phyloP scores from a whole-genome alignment of 306 rosid species.

The Quercus rubra region DNA sequence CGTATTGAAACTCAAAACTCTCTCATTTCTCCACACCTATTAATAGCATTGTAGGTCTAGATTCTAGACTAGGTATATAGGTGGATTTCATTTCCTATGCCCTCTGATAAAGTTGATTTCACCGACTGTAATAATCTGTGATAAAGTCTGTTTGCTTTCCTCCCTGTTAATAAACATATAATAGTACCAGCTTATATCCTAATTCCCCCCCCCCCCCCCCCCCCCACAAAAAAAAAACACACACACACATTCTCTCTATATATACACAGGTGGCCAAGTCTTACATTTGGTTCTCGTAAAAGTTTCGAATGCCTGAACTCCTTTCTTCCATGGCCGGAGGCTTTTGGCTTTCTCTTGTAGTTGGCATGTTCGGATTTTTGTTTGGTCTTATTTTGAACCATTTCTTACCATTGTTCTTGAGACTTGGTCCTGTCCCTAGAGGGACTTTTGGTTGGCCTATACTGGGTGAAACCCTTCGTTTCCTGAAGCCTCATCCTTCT shows the following conservation, averaged over 20 bases:
- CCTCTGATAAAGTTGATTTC: slow-evolving; percentile 10
- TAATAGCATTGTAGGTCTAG: no score
- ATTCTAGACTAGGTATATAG: background rate
- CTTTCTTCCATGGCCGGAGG: slow-evolving; percentile 24
- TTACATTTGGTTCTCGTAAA: background rate
- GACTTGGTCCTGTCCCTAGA: slow-evolving; percentile 13
- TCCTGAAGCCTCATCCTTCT: slow-evolving; percentile 38
- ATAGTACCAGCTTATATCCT: background rate
- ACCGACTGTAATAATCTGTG: slow-evolving; percentile 2
- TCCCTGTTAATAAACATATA: background rate
- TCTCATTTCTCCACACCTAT: no score
- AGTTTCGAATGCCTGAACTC: background rate
- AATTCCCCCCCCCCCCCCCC: no score
- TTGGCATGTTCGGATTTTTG: background rate
- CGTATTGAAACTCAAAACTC: no score
- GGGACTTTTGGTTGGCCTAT: slow-evolving; percentile 40
- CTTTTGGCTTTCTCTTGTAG: slow-evolving; percentile 13
- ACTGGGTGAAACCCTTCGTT: slow-evolving; percentile 31
- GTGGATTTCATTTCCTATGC: slow-evolving; percentile 9
- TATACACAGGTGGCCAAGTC: background rate
- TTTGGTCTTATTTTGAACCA: slow-evolving; percentile 25
- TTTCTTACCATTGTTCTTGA: slow-evolving; percentile 20
- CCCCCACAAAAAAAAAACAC: no score
- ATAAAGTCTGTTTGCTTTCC: background rate
- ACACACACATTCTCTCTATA: background rate